Base-by-base conservation (phyloP, 129 eudicot species). In the Lonicera japonica region DNA sequence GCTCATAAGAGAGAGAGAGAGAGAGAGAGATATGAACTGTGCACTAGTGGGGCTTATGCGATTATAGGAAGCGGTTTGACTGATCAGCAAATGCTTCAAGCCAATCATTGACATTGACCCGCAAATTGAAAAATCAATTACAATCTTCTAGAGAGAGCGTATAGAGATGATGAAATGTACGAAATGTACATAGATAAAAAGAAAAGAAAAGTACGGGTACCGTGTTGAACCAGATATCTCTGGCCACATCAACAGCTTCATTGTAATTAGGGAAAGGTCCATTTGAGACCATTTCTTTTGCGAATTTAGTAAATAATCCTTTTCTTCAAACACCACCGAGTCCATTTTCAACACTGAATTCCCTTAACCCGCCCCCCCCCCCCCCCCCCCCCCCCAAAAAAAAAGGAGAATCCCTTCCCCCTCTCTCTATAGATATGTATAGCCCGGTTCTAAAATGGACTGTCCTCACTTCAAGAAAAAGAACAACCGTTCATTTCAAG, bases 81-180 rank as follows among this genome's bases (percentile, higher is more conserved):
- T 96, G 63, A 92, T 92, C 75, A 12, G 92, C 76, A 66, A 92
- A 92, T 12, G 98, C 98, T 80, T 92, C 95, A 20, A 92, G 95
- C 98, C 98, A 92, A 22, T 95, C 96, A 74, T 63, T 69, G 13
- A 88, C 96, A 76, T 92, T 96, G 53, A 92, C 95, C 98, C 87
- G 70, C 25, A 2, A 55, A 65, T 54, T 43, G 0, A 24, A 45
- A 24, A 55, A 19, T 51, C 13, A 18, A 52, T 11, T n/a, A n/a
- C 11, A 48, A 8, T 61, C 2, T 56, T 4, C 36, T 1, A 75
- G 1, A 17, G 0, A 55, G 9, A 63, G 1, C 21, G 56, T 19
- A 47, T 10, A 23, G 20, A 8, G 15, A n/a, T n/a, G n/a, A n/a
- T n/a, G n/a, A n/a, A n/a, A n/a, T n/a, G n/a, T n/a, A n/a, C n/a